A percentile compares a stretch with the other conserved stretches of the same genome.
phyloP scores from a whole-genome alignment of 163 green algal species.

The Chloromonas sp. region DNA sequence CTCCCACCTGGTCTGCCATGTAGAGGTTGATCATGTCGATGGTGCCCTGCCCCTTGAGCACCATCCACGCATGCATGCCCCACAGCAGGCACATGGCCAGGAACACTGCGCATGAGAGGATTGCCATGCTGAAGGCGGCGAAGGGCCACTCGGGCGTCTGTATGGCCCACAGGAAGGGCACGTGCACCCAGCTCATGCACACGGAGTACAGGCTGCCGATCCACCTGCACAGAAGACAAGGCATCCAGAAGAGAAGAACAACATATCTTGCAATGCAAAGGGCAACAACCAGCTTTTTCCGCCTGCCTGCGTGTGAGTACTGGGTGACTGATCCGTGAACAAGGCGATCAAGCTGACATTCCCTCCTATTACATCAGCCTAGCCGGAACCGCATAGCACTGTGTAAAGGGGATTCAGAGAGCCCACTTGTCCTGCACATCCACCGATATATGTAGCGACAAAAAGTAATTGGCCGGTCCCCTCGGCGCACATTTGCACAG shows the following conservation, averaged over 20 bases:
- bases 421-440: background rate
- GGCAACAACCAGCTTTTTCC: too few relatives aligned
- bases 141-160: slow-evolving; percentile 10
- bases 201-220: slow-evolving; percentile 15
- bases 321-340: too few relatives aligned
- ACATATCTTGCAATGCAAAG: too few relatives aligned
- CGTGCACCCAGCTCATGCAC: slow-evolving; percentile 9
- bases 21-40: slow-evolving; percentile 42
- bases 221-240: background rate
- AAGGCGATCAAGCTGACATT: too few relatives aligned
- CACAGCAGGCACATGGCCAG: slow-evolving; percentile 36
- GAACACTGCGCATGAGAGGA: slow-evolving; percentile 30
- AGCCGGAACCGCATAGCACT: background rate
- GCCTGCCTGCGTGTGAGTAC: too few relatives aligned
- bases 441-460: background rate
- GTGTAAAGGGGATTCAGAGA: background rate
- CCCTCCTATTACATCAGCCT: too few relatives aligned
- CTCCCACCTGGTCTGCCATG: background rate
- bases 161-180: slow-evolving; percentile 5
- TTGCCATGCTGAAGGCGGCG: slow-evolving; percentile 26
- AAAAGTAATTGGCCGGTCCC: too few relatives aligned
- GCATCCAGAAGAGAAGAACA: background rate
- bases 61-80: slow-evolving; percentile 47
- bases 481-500: too few relatives aligned
- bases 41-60: slow-evolving; percentile 45